Evolutionary conservation across 805 yeast species (phyloP), one percentile per base, ranked within the genome.

Genomic region (Cyberlindnera euphorbiae): DNA sequence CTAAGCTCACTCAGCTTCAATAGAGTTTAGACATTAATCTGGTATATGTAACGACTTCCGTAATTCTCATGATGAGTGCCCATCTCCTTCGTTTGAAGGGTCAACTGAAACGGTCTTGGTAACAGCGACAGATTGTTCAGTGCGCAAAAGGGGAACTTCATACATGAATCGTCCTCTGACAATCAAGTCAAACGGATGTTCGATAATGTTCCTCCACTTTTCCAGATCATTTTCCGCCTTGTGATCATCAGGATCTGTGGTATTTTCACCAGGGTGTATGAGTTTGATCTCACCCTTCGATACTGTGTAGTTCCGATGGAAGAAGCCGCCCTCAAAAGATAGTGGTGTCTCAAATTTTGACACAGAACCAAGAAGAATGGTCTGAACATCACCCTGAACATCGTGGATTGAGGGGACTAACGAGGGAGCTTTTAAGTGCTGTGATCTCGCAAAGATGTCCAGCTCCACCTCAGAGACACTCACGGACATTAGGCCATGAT

Each of bases 181-280:
- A 15, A 87, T 82, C 46, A 90, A 64, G 42, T 87, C 96, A 57
- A 89, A 90, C 10, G 95, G 95, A 53, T 84, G 75, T 42, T 76
- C 73, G 9, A 82, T 77, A 10, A 90, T 75, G 10, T 67, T 65
- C 34, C 75, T 73, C 97, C 97, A 89, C 52, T 78, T 78, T 36
- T 71, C 61, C 15, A 52, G 38, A 32, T 62, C 67, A 34, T 59
- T 56, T 11, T 55, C 55, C 9, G 47, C 32, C 37, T 56, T 55
- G 28, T 53, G 50, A 29, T 47, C 47, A 14, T 52, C 49, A 14
- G 49, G 50, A 18, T 49, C 50, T 5, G 59, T 52, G 9, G 53
- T 41, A 22, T 55, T 49, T 31, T 48, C 44, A n/a, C 95, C 93
- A 0, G 97, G 97, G 36, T 75, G 72, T 12, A 79, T 41, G 15